Evolutionary conservation across 2,329 filamentous ascomycete species (phyloP), one percentile per base, ranked within the genome.

Genomic region (Botrytis deweyae): DNA sequence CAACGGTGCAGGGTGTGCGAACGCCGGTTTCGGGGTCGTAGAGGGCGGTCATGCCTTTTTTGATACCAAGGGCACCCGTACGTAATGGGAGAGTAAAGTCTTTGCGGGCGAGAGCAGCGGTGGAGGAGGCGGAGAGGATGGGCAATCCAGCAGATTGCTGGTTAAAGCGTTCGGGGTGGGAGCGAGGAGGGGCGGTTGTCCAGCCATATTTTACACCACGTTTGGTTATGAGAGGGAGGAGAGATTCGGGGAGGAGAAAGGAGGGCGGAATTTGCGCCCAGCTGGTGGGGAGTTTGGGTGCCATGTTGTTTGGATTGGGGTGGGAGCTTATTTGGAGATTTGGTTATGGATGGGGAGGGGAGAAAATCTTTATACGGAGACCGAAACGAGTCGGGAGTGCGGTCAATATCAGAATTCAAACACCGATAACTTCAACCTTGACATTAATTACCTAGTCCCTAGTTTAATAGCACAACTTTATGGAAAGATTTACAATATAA

Each of bases 1-100:
- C 88, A 71, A 99, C 92, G 22, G 96, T 99, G 86, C 94, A 97
- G 33, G 95, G 88, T 74, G 91, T 92, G 77, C 95, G 91, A 76
- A 88, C 88, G 78, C 93, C 92, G 40, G 93, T 92, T 79, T 90
- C 89, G 0, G 88, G 84, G 80, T 94, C 91, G 87, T 92, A 98
- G 77, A 98, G 84, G 75, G 92, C 95, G 62, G 94, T 97, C 93
- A 99, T 98, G 83, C 96, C 96, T 85, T 95, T 95, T 85, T 99
- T 99, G 81, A 91, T 88, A 20, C 92, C 94, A 65, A 99, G 87
- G 14, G 93, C 91, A 44, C 96, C 96, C 3, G 94, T 91, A 42
- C 96, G 92, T 61, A 90, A 80, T 1, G 89, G 89, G 22, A 89
- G 88, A 25, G 88, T 89, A 76, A 84, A 85, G 77, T 86, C 87